Base-by-base conservation (phyloP, 2,329 filamentous ascomycete genomes). In the Talaromyces piceae region DNA sequence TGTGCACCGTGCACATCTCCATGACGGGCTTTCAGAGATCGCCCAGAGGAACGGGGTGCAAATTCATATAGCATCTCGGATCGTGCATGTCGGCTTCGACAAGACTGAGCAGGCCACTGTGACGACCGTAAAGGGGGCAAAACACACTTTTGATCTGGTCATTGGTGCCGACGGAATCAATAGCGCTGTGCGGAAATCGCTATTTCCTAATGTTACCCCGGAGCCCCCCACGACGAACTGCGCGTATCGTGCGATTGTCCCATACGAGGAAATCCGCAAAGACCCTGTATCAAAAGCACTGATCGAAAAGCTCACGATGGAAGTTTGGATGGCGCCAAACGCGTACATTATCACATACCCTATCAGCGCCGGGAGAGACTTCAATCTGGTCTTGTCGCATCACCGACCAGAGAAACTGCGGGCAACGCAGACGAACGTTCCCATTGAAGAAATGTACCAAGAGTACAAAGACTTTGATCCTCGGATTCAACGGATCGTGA, bases 1-100 rank as follows among this genome's bases (percentile, higher is more conserved):
- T 13, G 74, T 77, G 9, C 73, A 77, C 45, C 63, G 73, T 16
- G 73, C 73, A 11, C 72, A 77, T 58, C 63, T 77, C 4, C 75
- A 77, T 51, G 62, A 66, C 16, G 71, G 72, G 12, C 60, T 77
- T 2, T 66, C 68, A 11, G 60, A 70, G 20, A 63, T 72, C 12
- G 73, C 73, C 1, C 56, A 63, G 20, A 57, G 63, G 12, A 58
- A 66, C 12, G 74, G 73, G 1, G 70, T 67, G 1, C 56, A 60
- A 4, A 59, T 76, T 26, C 52, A 68, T 23, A 67, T 74, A 9
- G 56, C 62, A 18, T 67, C 67, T 16, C 63, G 67, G 30, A 71
- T 76, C 4, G 53, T 54, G 3, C 56, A 59, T 12, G 55, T 75
- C 6, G 47, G 63, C 30, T 57, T 68, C 43, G 37, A 65, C 0